These are phyloP conservation scores for Hypoxylon sp. DNA, from an alignment of 2,329 filamentous ascomycete species.

Conservation along the genomic window DNA sequence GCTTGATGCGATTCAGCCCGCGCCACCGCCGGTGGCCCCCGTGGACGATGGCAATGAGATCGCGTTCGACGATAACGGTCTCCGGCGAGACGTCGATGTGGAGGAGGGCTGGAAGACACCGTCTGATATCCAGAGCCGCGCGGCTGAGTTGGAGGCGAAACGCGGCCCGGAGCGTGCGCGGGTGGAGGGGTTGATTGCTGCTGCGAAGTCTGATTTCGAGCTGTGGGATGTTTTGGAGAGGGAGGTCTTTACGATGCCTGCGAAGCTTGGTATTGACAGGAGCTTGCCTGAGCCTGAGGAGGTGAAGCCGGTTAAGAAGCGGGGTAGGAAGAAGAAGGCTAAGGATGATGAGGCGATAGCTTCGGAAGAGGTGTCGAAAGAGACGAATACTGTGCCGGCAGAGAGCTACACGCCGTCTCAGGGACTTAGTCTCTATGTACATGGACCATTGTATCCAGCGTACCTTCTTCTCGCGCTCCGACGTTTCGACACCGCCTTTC, in stretches of 20 bases:
- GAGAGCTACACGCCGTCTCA: constrained; percentile 19
- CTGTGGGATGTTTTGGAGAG: constrained; percentile 73
- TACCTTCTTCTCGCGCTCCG: constrained; percentile 66
- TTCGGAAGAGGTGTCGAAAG: constrained; percentile 2
- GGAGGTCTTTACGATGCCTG: constrained; percentile 71
- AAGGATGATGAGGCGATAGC: not conserved
- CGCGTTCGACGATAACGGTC: constrained; percentile 11
- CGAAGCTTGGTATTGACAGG: constrained; percentile 60
- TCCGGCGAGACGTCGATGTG: constrained; percentile 1
- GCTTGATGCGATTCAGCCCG: constrained; percentile 46
- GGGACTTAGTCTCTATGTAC: constrained; percentile 59
- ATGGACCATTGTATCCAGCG: constrained; percentile 71
- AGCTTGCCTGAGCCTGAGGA: constrained; percentile 30
- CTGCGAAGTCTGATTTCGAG: constrained; percentile 66
- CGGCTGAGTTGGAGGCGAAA: constrained; percentile 50
- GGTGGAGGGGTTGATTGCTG: constrained; percentile 63
- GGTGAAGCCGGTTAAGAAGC: not conserved
- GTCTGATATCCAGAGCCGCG: constrained; percentile 34
- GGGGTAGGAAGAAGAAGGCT: constrained; percentile 18
- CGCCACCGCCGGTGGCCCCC: not conserved
- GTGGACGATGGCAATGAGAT: constrained; percentile 11
- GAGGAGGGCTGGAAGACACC: constrained; percentile 39
- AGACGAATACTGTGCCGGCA: constrained; percentile 1
- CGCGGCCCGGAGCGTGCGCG: constrained; percentile 58
- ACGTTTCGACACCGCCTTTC: constrained; percentile 66